phyloP scores from a whole-genome alignment of 1,139 yeast species.

The Lodderomyces theae region DNA sequence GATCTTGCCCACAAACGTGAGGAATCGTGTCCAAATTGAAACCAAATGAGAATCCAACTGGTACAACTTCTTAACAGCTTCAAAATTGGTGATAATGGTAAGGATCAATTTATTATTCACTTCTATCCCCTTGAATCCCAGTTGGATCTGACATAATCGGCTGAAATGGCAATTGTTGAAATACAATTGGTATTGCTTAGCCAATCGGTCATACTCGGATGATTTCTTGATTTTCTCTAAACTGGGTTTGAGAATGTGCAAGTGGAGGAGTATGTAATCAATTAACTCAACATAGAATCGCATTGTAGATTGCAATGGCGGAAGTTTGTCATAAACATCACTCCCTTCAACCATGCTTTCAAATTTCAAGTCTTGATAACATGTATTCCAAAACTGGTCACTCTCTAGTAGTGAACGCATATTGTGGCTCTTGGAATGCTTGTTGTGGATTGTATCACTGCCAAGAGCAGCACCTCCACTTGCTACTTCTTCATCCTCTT shows the following conservation, averaged over 20 bases:
- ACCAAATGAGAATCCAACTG: slow-evolving; percentile 3
- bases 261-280: slow-evolving; percentile 27
- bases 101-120: background rate
- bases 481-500: background rate
- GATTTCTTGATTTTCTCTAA: slow-evolving; percentile 13
- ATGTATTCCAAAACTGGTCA: slow-evolving; percentile 32
- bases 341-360: slow-evolving; percentile 22
- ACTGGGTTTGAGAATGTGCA: slow-evolving; percentile 14
- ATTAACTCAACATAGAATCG: slow-evolving; percentile 27
- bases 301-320: slow-evolving; percentile 25
- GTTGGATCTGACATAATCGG: slow-evolving; percentile 24
- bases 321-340: slow-evolving; percentile 28
- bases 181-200: slow-evolving; percentile 22
- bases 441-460: background rate
- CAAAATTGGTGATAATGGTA: background rate
- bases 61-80: background rate
- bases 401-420: slow-evolving; percentile 17
- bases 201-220: slow-evolving; percentile 20
- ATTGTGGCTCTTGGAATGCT: background rate
- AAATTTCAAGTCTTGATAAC: slow-evolving; percentile 33
- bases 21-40: slow-evolving; percentile 20
- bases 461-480: background rate
- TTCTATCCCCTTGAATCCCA: background rate
- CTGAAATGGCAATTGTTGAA: slow-evolving; percentile 27
- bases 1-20: slow-evolving; percentile 18